phyloP scores from a whole-genome alignment of 345 rosid genomes.

The Sonneratia caseolaris region DNA sequence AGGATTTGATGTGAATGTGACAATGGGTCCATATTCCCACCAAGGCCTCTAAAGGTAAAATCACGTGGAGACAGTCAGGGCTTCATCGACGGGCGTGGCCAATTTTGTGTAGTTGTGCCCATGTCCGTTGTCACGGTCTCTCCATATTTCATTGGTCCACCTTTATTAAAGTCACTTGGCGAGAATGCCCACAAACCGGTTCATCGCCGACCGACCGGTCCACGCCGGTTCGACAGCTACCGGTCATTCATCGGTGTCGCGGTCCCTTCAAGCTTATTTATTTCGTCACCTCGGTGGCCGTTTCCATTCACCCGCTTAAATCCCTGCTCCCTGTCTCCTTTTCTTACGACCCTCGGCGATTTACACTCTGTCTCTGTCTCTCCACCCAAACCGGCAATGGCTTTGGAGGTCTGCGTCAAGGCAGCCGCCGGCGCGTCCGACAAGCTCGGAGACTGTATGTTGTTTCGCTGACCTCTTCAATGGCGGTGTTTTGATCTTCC shows the following conservation, averaged over 20 bases:
- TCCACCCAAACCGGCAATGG: background rate
- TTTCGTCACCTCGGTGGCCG: too few species aligned
- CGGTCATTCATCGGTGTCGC: background rate
- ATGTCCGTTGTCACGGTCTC: background rate
- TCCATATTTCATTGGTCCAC: too few species aligned
- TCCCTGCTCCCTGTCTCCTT: background rate
- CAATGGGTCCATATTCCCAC: too few species aligned
- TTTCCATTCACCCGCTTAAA: background rate
- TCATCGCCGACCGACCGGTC: background rate
- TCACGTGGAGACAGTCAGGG: background rate
- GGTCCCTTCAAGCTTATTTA: background rate
- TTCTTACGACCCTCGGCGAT: background rate
- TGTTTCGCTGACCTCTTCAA: background rate
- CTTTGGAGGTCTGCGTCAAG: constrained; percentile 54
- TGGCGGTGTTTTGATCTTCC: background rate
- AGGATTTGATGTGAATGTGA: too few species aligned
- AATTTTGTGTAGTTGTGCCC: background rate
- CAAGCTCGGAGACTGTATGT: constrained; percentile 64
- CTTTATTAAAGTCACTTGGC: too few species aligned
- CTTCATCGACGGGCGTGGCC: background rate
- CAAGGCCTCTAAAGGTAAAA: too few species aligned
- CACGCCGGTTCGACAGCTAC: background rate
- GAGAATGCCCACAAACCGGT: too few species aligned
- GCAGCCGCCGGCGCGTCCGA: constrained; percentile 72
- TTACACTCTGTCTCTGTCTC: background rate